Percentiles rank a stretch among this genome's conserved stretches.
Evolutionary conservation across 768 basidiomycete genomes (phyloP).

Genomic region (Filobasidium floriforme): DNA sequence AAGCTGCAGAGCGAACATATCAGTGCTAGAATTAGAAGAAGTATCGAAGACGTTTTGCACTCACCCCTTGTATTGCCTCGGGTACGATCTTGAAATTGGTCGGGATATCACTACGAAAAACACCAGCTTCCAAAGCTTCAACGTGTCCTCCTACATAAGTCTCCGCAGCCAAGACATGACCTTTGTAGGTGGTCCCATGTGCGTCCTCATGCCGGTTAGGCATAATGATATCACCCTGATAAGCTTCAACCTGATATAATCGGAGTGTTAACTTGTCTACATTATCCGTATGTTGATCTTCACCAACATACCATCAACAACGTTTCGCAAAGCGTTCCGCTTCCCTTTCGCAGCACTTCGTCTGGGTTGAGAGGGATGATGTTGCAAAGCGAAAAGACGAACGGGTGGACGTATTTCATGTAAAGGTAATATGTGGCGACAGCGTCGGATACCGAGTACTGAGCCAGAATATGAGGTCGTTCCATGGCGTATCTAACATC

Average conservation of each 20-base stretch:
- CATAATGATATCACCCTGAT: constrained; percentile 85
- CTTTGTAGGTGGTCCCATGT: constrained; percentile 85
- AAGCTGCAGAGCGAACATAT: constrained; percentile 51
- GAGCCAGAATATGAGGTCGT: constrained; percentile 85
- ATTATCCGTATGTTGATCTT: constrained; percentile 28
- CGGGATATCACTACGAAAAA: constrained; percentile 90
- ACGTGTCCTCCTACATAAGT: constrained; percentile 99
- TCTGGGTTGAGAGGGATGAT: constrained; percentile 96
- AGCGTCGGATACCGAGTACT: constrained; percentile 98
- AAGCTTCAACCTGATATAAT: constrained; percentile 77
- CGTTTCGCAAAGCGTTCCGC: constrained; percentile 93
- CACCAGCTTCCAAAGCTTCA: constrained; percentile 94
- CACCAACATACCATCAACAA: constrained; percentile 69
- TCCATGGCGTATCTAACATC: constrained; percentile 78
- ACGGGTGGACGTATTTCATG: constrained; percentile 99
- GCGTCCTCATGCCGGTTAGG: constrained; percentile 93
- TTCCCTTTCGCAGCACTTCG: constrained; percentile 91
- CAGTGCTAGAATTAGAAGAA: not conserved
- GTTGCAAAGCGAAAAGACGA: constrained; percentile 98
- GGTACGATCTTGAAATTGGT: constrained; percentile 94
- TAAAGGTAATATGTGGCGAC: constrained; percentile 99
- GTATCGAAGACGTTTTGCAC: constrained; percentile 1
- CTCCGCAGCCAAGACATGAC: constrained; percentile 91
- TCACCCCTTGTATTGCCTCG: constrained; percentile 70
- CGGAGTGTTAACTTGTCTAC: not conserved